Conservation (phyloP, 73 alveolate species). For the Halteria grandinella region DNA sequence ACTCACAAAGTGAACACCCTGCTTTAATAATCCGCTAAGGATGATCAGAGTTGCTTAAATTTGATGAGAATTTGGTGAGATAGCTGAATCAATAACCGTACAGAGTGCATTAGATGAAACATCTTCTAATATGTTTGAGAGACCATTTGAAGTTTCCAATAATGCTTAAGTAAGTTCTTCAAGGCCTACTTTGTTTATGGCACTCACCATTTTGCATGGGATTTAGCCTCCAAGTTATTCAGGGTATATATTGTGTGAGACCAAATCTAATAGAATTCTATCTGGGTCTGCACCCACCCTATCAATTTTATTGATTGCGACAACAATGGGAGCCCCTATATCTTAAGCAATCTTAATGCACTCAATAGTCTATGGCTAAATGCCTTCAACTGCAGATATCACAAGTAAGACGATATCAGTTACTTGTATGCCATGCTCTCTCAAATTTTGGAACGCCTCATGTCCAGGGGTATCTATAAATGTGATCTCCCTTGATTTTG, state of each 20-base stretch:
- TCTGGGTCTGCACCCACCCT: conserved; percentile 79
- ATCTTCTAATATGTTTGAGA: conserved; percentile 66
- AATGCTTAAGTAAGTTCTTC: conserved; percentile 76
- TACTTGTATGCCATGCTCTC: conserved; percentile 91
- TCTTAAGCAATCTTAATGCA: conserved; percentile 77
- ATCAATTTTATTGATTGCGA: conserved; percentile 94
- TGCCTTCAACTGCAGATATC: conserved; percentile 93
- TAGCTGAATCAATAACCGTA: conserved; percentile 53
- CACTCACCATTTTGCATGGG: conserved; percentile 78
- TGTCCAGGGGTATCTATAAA: conserved; percentile 98
- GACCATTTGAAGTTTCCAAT: conserved; percentile 57
- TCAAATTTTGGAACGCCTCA: conserved; percentile 89
- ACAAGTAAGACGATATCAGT: conserved; percentile 92
- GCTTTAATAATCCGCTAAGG: conserved; percentile 72
- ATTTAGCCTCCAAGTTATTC: conserved; percentile 86
- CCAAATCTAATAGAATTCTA: conserved; percentile 61
- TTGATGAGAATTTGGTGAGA: conserved; percentile 63
- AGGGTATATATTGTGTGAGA: conserved; percentile 59
- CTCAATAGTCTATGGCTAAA: conserved; percentile 90
- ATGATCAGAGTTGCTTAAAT: conserved; percentile 76
- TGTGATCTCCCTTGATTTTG: conserved; percentile 74
- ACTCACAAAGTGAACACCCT: conserved; percentile 74
- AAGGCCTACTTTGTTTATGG: conserved; percentile 68
- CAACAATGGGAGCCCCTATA: conserved; percentile 83
- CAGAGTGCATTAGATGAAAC: conserved; percentile 28